These are phyloP conservation scores for Ascosphaera pollenicola DNA, from an alignment of 2,329 filamentous ascomycete species.

Conservation along the genomic window DNA sequence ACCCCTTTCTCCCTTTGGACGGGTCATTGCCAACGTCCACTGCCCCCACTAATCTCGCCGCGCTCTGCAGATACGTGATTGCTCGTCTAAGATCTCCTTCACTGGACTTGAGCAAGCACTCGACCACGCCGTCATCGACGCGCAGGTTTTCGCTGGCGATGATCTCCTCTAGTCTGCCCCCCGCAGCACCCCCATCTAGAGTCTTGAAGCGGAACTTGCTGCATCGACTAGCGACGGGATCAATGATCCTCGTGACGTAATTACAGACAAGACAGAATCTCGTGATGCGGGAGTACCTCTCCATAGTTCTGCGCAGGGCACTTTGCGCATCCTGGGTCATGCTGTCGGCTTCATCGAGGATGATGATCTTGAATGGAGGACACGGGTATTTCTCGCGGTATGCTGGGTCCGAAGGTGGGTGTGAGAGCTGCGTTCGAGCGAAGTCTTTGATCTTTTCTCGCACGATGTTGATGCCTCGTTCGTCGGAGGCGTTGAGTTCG, in stretches of 20 bases:
- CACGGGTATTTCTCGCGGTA: slow-evolving; percentile 58
- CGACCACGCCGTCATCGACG: slow-evolving; percentile 57
- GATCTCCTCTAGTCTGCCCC: slow-evolving; percentile 59
- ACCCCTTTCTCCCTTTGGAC: slow-evolving; percentile 22
- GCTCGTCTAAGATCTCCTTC: slow-evolving; percentile 92
- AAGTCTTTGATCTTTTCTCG: slow-evolving; percentile 98
- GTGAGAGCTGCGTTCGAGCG: slow-evolving; percentile 79
- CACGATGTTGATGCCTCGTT: slow-evolving; percentile 92
- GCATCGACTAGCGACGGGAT: slow-evolving; percentile 79
- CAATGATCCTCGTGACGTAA: slow-evolving; percentile 95
- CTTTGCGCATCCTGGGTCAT: slow-evolving; percentile 98
- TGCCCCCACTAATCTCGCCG: slow-evolving; percentile 67
- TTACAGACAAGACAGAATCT: slow-evolving; percentile 97
- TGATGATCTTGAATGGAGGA: slow-evolving; percentile 96
- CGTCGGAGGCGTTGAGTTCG: slow-evolving; percentile 96
- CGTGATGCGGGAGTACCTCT: slow-evolving; percentile 91
- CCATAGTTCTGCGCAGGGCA: slow-evolving; percentile 86
- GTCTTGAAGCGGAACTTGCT: slow-evolving; percentile 98
- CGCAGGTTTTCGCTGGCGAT: slow-evolving; percentile 54
- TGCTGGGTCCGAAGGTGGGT: slow-evolving; percentile 45
- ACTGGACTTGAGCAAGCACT: slow-evolving; percentile 65
- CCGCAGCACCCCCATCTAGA: slow-evolving; percentile 67
- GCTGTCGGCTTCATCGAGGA: slow-evolving; percentile 92
- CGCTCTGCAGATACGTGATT: slow-evolving; percentile 89
- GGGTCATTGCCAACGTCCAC: slow-evolving; percentile 12